Conservation (phyloP, 177 flowering plant genomes). For the Tripterygium wilfordii region DNA sequence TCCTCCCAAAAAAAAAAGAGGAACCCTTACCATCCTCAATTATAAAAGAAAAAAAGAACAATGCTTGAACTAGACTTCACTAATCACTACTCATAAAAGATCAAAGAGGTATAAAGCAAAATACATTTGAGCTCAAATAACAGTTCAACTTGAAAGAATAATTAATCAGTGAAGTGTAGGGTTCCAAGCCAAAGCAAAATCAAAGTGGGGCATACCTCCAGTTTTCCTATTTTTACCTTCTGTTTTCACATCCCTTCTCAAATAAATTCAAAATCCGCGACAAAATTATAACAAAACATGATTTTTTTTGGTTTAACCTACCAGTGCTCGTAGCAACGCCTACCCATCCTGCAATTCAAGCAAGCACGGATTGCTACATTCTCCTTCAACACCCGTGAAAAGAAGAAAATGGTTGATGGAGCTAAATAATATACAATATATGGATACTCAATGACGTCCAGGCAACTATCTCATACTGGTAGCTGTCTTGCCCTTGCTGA, state of each 20-base stretch:
- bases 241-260: not conserved
- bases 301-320: no score
- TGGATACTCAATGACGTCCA: no score
- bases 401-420: not conserved
- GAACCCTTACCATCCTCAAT: no score
- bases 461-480: conserved; percentile 41
- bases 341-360: no score
- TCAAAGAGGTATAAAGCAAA: not conserved
- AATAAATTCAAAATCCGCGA: no score
- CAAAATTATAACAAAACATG: conserved; percentile 4
- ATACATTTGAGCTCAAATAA: not conserved
- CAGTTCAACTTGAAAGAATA: conserved; percentile 3
- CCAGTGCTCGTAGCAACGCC: no score
- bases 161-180: not conserved
- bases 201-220: conserved; percentile 1
- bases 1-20: no score
- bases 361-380: no score
- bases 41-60: no score
- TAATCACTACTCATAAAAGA: no score
- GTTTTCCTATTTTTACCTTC: conserved; percentile 3
- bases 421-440: no score
- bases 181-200: not conserved
- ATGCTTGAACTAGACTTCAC: no score
- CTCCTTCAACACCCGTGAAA: not conserved
- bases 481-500: conserved; percentile 61